These are phyloP conservation scores for Rhizopus sp. DNA, from an alignment of 371 early-diverging fungal species.

Conservation along the genomic window DNA sequence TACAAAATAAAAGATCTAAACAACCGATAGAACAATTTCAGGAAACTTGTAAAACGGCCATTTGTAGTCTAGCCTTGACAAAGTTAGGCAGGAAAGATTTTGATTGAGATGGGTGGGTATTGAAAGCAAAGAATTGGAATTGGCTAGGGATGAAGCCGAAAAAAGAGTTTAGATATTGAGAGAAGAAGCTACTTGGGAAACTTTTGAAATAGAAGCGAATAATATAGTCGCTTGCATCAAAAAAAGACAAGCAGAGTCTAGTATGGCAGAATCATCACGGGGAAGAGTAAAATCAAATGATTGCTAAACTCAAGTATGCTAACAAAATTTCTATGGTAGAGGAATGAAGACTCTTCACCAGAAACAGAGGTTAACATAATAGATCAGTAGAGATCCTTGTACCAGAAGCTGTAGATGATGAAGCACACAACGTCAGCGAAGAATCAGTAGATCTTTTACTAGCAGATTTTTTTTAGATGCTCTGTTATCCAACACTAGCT, in stretches of 20 bases:
- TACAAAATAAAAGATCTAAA: background rate
- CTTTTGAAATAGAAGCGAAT: slow-evolving; percentile 1
- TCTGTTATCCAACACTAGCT: no score
- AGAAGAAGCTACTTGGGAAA: no score
- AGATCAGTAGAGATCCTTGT: no score
- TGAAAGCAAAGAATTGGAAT: slow-evolving; percentile 6
- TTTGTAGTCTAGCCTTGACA: background rate
- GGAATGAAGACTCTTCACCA: background rate
- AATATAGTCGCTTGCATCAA: background rate
- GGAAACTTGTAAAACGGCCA: background rate
- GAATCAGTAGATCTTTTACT: no score
- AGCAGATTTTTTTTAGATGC: no score
- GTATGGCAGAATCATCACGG: background rate
- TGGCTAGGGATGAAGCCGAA: slow-evolving; percentile 1
- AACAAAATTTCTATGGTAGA: slow-evolving; percentile 3
- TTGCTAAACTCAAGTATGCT: slow-evolving; percentile 1
- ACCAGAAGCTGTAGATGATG: no score
- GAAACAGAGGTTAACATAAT: no score
- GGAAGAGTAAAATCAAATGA: background rate
- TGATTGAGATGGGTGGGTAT: slow-evolving; percentile 7
- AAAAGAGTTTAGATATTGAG: background rate
- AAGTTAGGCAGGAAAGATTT: slow-evolving; percentile 1
- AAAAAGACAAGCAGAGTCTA: slow-evolving; percentile 1
- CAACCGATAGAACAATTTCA: slow-evolving; percentile 2
- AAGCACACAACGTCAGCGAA: no score